Base-by-base conservation (phyloP, 2,329 filamentous ascomycete genomes). In the Pseudogymnoascus sp. region DNA sequence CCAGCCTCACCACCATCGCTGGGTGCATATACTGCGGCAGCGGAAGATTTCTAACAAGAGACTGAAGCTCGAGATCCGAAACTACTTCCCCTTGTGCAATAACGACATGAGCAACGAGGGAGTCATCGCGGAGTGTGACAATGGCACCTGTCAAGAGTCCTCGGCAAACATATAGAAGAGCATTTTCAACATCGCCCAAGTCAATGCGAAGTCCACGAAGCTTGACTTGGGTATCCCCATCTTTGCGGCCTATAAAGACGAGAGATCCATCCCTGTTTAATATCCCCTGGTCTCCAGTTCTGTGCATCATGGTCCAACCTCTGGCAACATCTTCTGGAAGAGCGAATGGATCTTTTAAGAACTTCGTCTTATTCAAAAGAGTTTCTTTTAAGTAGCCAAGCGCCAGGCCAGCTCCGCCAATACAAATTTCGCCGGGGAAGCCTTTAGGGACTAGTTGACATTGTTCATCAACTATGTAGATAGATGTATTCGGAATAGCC, bases 381-480 rank as follows among this genome's bases (percentile, higher is more conserved):
- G 68, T 68, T 0, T 64, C 55, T 7, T 68, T 12, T 3, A 73
- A 39, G 55, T 77, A 77, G 2, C 74, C 73, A 5, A 60, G 21
- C 1, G 68, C 67, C 2, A 76, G 68, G 4, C 72, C 73, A 2
- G 67, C 63, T 1, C 76, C 75, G 10, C 67, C 73, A 21, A 80
- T 69, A 25, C 37, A 70, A 4, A 80, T 69, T 62, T 79, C 76
- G 1, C 78, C 79, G 0, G 72, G 64, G 1, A 75, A 63, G 0
- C 77, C 77, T 3, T 70, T 40, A 0, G 78, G 75, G 3, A 76
- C 64, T 0, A 72, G 67, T 8, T 71, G 48, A 13, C 69, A 64
- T 1, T 75, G 33, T 4, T 70, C 61, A 62, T 78, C 77, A 1
- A 79, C 21, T 36, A 80, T 70, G 62, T 74, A 77, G 31, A 62